phyloP scores from a whole-genome alignment of 1,139 yeast species.

The Casaregolazyma suthepensis region DNA sequence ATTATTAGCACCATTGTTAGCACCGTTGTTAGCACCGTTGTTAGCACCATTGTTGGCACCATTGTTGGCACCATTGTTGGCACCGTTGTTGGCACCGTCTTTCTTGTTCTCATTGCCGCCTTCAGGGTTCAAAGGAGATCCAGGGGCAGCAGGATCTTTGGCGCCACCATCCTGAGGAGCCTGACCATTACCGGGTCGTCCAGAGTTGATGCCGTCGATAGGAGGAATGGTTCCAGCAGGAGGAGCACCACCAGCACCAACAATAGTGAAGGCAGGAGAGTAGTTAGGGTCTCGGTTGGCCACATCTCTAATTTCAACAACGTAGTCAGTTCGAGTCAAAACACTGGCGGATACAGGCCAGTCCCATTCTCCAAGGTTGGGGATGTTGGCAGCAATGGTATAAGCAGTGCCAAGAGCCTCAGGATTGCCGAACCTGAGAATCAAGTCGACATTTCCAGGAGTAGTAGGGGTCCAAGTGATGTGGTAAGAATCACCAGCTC shows the following conservation, averaged over 20 bases:
- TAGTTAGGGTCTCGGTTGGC: constrained; percentile 23
- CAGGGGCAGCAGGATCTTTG: neutral
- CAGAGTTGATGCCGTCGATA: neutral
- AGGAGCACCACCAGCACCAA: constrained; percentile 18
- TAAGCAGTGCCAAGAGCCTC: constrained; percentile 21
- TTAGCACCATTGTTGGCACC: too few species aligned
- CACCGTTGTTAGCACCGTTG: too few species aligned
- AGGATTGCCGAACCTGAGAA: constrained; percentile 27
- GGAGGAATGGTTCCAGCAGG: neutral
- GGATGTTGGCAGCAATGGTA: constrained; percentile 27
- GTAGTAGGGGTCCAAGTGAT: constrained; percentile 29
- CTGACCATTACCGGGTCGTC: neutral
- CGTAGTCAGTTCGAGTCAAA: constrained; percentile 26
- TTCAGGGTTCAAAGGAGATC: neutral
- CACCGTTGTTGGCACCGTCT: neutral
- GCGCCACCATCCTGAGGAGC: neutral
- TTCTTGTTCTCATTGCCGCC: constrained; percentile 24
- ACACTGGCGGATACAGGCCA: constrained; percentile 27
- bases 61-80: too few species aligned
- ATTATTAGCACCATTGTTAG: too few species aligned
- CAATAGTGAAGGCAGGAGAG: constrained; percentile 30
- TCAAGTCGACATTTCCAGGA: constrained; percentile 26
- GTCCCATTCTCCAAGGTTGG: constrained; percentile 27
- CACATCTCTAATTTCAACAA: constrained; percentile 32
- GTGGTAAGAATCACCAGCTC: constrained; percentile 22